Conservation (phyloP, 495 filamentous ascomycete genomes). For the Trichoderma erinaceum region DNA sequence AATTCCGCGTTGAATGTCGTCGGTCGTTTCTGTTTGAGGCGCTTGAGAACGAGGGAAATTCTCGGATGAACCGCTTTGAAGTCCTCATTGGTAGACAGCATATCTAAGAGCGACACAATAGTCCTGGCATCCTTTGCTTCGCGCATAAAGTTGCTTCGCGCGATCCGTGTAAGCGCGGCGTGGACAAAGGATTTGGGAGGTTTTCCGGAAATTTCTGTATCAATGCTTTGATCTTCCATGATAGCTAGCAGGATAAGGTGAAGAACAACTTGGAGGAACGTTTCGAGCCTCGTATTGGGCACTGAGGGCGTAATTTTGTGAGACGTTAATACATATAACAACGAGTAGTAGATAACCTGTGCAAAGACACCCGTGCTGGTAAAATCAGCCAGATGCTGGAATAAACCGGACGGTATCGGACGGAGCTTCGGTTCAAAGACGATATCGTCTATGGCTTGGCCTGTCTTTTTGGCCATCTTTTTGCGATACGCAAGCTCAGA, state of each 20-base stretch:
- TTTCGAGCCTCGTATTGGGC: conserved; percentile 75
- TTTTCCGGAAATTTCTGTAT: conserved; percentile 44
- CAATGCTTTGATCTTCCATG: conserved; percentile 64
- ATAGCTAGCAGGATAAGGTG: conserved; percentile 81
- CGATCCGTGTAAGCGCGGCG: conserved; percentile 56
- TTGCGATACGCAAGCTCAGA: conserved; percentile 81
- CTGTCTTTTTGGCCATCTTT: conserved; percentile 81
- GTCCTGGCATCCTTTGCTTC: conserved; percentile 50
- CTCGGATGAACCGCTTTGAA: conserved; percentile 79
- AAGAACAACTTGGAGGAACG: conserved; percentile 83
- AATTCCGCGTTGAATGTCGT: conserved; percentile 58
- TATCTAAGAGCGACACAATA: conserved; percentile 68
- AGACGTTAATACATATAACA: conserved; percentile 67
- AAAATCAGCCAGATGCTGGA: conserved; percentile 66
- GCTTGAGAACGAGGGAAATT: conserved; percentile 76
- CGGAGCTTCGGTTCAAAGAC: conserved; percentile 88
- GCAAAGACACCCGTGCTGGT: conserved; percentile 79
- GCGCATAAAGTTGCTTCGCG: conserved; percentile 48
- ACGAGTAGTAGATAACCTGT: conserved; percentile 82
- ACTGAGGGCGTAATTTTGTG: conserved; percentile 61
- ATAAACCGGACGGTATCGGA: conserved; percentile 69
- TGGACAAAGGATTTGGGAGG: conserved; percentile 57
- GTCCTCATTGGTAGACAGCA: conserved; percentile 63
- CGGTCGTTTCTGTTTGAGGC: conserved; percentile 77
- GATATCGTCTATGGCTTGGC: conserved; percentile 71